Evolutionary conservation across 208 protist species (phyloP), one percentile per base, ranked within the genome.

Genomic region (Trypanosoma scelopori): DNA sequence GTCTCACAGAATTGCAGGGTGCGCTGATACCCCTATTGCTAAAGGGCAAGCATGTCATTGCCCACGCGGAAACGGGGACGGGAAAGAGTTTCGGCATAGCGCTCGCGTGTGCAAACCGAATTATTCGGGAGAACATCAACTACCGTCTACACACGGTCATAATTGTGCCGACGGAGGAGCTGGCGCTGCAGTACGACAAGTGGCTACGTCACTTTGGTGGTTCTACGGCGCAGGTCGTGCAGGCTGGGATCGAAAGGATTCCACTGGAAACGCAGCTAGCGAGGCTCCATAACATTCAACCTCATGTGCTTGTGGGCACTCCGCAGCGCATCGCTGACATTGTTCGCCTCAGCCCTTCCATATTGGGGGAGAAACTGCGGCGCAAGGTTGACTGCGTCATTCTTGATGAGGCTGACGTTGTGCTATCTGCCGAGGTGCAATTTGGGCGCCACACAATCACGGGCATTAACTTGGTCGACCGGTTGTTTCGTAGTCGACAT

Each of bases 1-100:
- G 76, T 9, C 78, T 96, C 15, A 96, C 90, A 16, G 85, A 91
- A 64, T 71, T 96, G 55, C 90, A 96, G 52, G 90, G 90, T 1
- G 90, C 90, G 7, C 73, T 96, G n/a, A 75, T 96, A 37, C 90
- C 90, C 37, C 76, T 92, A 20, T 50, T 96, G 30, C 71, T 96
- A 11, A 91, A 91, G 57, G 90, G 90, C 37, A 91, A 90, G 63
- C 90, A 96, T 72, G 79, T 96, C 56, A 93, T 96, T 58, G 90
- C 90, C 25, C 90, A 96, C 69, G 77, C 87, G 7, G 87, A 96
- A 70, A 96, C 90, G 0, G 90, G 90, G 1, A 91, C 90, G 3
- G 90, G 90, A 41, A 96, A 96, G 68, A 93, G 85, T 69, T 96
- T 96, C 65, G 90, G 85, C 48, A 92, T 96, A 37, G 90, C 90